Evolutionary conservation across 2,329 filamentous ascomycete species (phyloP).

Genomic region (Anthostomella pinea): DNA sequence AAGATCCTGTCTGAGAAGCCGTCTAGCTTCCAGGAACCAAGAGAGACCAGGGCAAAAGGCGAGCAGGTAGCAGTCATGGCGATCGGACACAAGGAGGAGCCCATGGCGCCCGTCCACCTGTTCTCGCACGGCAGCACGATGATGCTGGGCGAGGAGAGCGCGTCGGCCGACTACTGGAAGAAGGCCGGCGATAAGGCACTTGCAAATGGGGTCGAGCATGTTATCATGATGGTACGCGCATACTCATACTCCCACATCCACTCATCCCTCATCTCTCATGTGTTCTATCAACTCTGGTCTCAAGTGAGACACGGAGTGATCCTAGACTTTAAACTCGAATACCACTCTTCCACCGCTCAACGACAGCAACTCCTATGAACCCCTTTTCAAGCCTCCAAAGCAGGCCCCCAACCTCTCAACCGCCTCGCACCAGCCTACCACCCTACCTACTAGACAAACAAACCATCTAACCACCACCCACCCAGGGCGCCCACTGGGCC

Average conservation of each 20-base stretch:
- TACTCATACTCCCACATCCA: background rate
- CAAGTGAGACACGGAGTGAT: too few relatives aligned
- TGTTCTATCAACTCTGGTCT: background rate
- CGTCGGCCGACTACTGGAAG: constrained; percentile 64
- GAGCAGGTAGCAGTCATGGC: too few relatives aligned
- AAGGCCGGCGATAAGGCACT: constrained; percentile 61
- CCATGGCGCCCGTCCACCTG: constrained; percentile 57
- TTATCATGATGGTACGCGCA: constrained; percentile 61
- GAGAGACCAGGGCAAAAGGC: background rate
- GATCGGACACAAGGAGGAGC: constrained; percentile 9
- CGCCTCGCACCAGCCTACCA: too few relatives aligned
- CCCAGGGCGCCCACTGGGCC: constrained; percentile 65
- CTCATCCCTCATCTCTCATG: background rate
- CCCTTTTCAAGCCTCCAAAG: too few relatives aligned
- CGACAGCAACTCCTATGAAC: too few relatives aligned
- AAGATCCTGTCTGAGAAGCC: too few relatives aligned
- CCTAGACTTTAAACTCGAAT: too few relatives aligned
- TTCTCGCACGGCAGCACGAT: constrained; percentile 71
- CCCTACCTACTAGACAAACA: background rate
- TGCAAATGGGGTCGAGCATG: constrained; percentile 55
- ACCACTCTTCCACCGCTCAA: too few relatives aligned
- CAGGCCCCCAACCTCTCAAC: too few relatives aligned
- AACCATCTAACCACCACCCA: constrained; percentile 3
- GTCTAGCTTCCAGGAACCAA: background rate
- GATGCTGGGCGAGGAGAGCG: constrained; percentile 66